Evolutionary conservation across 805 yeast genomes (phyloP), one percentile per base, ranked within the genome.

Genomic region (Myxozyma vanderwaltii): DNA sequence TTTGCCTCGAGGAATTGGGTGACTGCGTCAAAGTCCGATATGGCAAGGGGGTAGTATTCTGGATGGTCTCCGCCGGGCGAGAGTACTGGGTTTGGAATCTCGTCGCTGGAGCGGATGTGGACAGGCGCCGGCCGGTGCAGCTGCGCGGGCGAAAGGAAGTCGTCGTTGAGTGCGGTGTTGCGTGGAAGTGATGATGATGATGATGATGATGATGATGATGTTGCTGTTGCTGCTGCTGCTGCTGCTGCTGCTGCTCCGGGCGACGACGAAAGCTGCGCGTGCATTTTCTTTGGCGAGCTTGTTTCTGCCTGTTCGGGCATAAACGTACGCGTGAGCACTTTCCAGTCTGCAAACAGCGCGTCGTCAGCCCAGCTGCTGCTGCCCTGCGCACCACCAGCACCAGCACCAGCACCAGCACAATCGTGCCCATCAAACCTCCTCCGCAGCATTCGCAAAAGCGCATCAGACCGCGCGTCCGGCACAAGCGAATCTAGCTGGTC

Each of bases 1-100:
- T 54, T 53, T 2, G 53, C 54, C 43, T 61, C 64, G 17, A 58
- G 29, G n/a, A 58, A 49, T 33, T 17, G 27, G 4, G 59, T 45
- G 27, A 57, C 64, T 19, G 53, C 53, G 17, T 19, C 53, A 7
- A 49, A 17, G 40, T 55, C 59, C 24, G 41, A 19, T 27, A 49
- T 40, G n/a, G 41, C 46, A n/a, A 59, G 56, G 15, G 57, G 60
- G 24, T 39, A 24, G 49, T 59, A 55, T 29, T 35, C 59, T 3
- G 51, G 44, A 21, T 24, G 39, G 35, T 48, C 45, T 29, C 31
- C 13, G 17, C 17, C 12, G 29, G 21, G 35, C 23, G 35, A 40
- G 21, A 19, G 31, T 2, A 38, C 5, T 17, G 49, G 55, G 27
- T 13, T 33, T 8, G 61, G 61, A 13, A 57, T 35, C 26, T 24